Base-by-base conservation (phyloP, 305 asterid genomes). In the Fraxinus baroniana region DNA sequence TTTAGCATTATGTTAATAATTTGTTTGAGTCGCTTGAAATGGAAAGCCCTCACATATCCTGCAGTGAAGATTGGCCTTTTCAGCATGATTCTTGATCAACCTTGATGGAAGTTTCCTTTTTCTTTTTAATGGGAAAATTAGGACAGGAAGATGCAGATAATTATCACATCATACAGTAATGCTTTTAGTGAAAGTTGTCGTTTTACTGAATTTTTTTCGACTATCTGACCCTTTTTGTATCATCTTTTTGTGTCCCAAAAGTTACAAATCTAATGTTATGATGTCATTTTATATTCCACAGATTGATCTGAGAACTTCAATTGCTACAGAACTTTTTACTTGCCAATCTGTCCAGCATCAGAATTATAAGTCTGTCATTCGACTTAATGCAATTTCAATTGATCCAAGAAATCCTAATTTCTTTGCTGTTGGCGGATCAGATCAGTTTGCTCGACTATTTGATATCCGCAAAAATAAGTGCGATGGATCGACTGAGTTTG, bases 391-490 rank as follows among this genome's bases (percentile, higher is more conserved):
- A 83, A 96, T 96, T 83, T 83, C 97, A 72, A 88, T 94, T 78
- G 94, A 95, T 89, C 97, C 98, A 79, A 88, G 98, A 87, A 94
- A 91, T 83, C 97, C 97, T 28, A 90, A 96, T 87, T 83, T 93
- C 68, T 92, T 96, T 88, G 92, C 97, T 18, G 90, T 92, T 74
- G 99, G 97, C 73, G 99, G 99, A 84, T 88, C 94, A 15, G 98
- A 96, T 83, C 91, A 91, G 81, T 91, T 87, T 90, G 94, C 98
- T 74, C 93, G 98, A 82, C 88, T 94, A 28, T 96, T 82, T 85
- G 99, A 96, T 89, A 89, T 94, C 81, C 99, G 99, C 80, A 90
- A 84, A 77, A 90, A 84, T 88, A 91, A 86, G 81, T 93, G 94
- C 91, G 90, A 90, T 78, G 92, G 89, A 44, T 91, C 98, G 44